These are phyloP conservation scores for Globisporangium takayamanum DNA, from an alignment of 352 stramenopile genomes.

Conservation along the genomic window DNA sequence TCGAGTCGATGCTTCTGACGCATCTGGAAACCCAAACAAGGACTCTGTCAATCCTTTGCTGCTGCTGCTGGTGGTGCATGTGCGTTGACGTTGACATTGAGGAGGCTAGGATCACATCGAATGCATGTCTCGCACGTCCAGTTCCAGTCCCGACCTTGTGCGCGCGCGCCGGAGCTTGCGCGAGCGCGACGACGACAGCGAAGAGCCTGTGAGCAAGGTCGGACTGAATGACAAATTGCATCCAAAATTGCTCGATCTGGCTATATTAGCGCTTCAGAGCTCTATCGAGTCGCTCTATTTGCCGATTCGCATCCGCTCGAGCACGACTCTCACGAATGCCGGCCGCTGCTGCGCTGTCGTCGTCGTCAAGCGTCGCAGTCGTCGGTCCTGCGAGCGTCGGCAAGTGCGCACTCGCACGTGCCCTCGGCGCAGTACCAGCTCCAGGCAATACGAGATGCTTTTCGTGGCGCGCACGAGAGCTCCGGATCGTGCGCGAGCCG, in stretches of 20 bases:
- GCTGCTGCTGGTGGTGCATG: no score
- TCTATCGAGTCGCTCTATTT: not conserved
- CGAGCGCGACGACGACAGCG: no score
- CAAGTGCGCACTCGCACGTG: constrained; percentile 45
- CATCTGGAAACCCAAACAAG: no score
- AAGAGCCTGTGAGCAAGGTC: no score
- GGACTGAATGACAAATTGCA: not conserved
- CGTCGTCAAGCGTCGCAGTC: constrained; percentile 16
- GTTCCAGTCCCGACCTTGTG: no score
- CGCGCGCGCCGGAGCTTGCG: no score
- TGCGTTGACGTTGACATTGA: no score
- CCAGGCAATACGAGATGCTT: constrained; percentile 5
- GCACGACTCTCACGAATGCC: not conserved
- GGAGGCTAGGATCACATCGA: no score
- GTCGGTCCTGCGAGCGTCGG: constrained; percentile 34
- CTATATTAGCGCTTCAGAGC: not conserved
- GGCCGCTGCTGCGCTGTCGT: not conserved
- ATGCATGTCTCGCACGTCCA: no score
- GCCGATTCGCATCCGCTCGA: not conserved
- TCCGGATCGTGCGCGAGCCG: constrained; percentile 13
- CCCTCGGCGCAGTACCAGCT: constrained; percentile 25
- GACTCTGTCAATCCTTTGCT: no score
- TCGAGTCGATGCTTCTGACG: no score
- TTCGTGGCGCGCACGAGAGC: not conserved
- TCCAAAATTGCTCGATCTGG: not conserved